Conservation (phyloP, 129 eudicot genomes). For the Artemisia annua region DNA sequence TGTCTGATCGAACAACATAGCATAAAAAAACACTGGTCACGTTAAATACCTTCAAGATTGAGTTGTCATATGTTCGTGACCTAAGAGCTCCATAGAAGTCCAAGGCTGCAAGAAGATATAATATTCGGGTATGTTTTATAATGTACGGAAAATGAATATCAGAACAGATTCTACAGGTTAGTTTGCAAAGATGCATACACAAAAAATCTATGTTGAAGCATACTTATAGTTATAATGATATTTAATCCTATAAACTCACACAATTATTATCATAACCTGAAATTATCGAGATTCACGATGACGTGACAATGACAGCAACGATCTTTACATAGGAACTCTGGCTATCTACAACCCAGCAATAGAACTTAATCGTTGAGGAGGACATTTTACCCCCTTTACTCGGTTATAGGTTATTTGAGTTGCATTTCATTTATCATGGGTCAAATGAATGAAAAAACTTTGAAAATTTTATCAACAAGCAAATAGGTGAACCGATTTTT, state of each 20-base stretch:
- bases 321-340: too few relatives aligned
- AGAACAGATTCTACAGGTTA: not conserved
- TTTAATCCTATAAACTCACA: not conserved
- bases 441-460: not conserved
- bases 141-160: constrained; percentile 3
- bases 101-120: constrained; percentile 77
- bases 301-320: too few relatives aligned
- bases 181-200: not conserved
- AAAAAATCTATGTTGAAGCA: not conserved
- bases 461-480: too few relatives aligned
- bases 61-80: constrained; percentile 87
- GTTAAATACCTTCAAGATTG: constrained; percentile 67
- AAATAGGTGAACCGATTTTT: too few relatives aligned
- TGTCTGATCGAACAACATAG: constrained; percentile 11
- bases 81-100: constrained; percentile 98
- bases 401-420: too few relatives aligned
- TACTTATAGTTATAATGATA: not conserved
- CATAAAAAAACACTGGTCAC: not conserved
- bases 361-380: too few relatives aligned
- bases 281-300: too few relatives aligned
- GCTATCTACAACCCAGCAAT: too few relatives aligned
- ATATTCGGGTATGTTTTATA: not conserved
- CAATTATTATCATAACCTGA: not conserved
- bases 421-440: too few relatives aligned
- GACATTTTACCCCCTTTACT: too few relatives aligned